Percentiles rank a stretch among this genome's conserved stretches.
phyloP scores from a whole-genome alignment of 73 alveolate genomes.

The Vitrella brassicaformis region DNA sequence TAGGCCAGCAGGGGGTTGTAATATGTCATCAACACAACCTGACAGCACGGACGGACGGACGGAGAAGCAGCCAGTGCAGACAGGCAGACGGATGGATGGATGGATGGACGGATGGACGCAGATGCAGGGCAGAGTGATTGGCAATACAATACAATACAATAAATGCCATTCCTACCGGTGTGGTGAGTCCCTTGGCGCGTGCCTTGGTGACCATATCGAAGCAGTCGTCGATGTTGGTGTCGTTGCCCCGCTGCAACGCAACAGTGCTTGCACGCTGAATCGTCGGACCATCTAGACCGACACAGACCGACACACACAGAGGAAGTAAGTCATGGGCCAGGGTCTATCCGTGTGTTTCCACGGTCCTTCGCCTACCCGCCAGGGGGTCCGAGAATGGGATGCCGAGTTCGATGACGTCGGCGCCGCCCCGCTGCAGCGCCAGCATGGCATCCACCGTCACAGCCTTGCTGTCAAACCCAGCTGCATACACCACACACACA shows the following conservation, averaged over 20 bases:
- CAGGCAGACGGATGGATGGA: no score
- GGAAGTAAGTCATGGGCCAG: no score
- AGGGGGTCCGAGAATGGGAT: constrained; percentile 30
- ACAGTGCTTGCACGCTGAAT: constrained; percentile 23
- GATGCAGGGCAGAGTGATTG: no score
- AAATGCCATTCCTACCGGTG: background rate
- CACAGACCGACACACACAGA: background rate
- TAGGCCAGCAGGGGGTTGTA: background rate
- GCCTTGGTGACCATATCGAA: background rate
- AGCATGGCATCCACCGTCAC: constrained; percentile 15
- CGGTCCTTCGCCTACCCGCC: constrained; percentile 2
- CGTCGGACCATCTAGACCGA: constrained; percentile 8
- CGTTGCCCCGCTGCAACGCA: constrained; percentile 26
- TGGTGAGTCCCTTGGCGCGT: background rate
- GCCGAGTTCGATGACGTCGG: constrained; percentile 28
- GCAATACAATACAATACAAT: no score
- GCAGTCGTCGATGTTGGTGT: background rate
- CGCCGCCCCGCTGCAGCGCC: constrained; percentile 20
- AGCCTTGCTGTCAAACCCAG: constrained; percentile 17
- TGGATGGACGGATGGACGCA: no score
- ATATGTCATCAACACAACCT: background rate
- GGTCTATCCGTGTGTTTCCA: background rate
- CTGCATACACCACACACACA: background rate
- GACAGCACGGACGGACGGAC: background rate
- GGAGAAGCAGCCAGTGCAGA: background rate